Conservation (phyloP, 257 asterid species). For the Cruciata laevipes region DNA sequence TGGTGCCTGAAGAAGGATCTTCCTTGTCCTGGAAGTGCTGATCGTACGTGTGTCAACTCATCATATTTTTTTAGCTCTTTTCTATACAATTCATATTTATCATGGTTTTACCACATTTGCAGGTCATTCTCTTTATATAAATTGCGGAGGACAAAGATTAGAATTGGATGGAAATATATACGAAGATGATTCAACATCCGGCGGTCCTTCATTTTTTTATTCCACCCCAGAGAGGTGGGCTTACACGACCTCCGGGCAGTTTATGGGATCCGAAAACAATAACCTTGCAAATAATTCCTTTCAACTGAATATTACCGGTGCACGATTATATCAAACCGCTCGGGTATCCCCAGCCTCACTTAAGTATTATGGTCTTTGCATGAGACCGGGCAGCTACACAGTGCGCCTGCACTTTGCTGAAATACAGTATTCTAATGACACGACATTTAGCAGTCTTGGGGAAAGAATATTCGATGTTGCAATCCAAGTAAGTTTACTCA, state of each 20-base stretch:
- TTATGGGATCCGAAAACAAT: conserved; percentile 10
- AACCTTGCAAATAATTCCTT: conserved; percentile 25
- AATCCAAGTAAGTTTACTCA: conserved; percentile 59
- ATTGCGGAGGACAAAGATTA: conserved; percentile 65
- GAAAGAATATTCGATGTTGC: conserved; percentile 75
- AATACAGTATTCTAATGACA: conserved; percentile 48
- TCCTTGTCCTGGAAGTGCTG: conserved; percentile 43
- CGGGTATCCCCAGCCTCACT: conserved; percentile 75
- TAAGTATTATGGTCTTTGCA: conserved; percentile 67
- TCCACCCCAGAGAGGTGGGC: conserved; percentile 52
- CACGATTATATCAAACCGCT: conserved; percentile 57
- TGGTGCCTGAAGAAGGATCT: conserved; percentile 78
- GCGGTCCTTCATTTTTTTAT: conserved; percentile 52
- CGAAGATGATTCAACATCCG: conserved; percentile 39
- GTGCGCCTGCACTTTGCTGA: conserved; percentile 93
- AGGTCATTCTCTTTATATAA: conserved; percentile 63
- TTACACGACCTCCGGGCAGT: conserved; percentile 69
- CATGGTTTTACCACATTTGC: conserved; percentile 15
- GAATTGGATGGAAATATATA: conserved; percentile 44
- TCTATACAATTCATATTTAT: neutral
- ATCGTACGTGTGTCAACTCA: conserved; percentile 31
- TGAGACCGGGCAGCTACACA: conserved; percentile 71
- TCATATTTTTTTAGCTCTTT: neutral
- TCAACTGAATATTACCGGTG: conserved; percentile 22
- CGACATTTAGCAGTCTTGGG: conserved; percentile 62